Percentiles rank a stretch among this genome's conserved stretches.
phyloP scores from a whole-genome alignment of 2,329 filamentous ascomycete genomes.

The Tympanopsis confertula region DNA sequence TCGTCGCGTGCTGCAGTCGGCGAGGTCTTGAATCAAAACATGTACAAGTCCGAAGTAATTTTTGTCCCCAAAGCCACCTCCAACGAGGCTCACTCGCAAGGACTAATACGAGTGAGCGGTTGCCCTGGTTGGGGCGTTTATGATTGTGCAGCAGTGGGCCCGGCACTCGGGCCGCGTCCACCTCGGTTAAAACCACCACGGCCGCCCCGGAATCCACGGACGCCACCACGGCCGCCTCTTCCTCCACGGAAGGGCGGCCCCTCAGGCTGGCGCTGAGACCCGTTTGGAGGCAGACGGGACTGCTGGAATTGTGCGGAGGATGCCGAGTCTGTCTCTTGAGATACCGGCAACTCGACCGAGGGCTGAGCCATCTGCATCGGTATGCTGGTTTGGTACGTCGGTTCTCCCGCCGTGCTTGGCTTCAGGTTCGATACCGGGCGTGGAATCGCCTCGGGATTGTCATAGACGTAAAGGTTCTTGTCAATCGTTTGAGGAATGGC shows the following conservation, averaged over 20 bases:
- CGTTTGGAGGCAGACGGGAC: neutral
- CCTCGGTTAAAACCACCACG: neutral
- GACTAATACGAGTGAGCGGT: too few relatives aligned
- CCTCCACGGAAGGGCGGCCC: too few relatives aligned
- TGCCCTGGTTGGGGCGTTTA: too few relatives aligned
- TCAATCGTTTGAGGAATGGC: conserved; percentile 91
- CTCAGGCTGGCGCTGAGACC: neutral
- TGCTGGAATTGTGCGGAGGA: neutral
- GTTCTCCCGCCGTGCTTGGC: neutral
- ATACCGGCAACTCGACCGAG: neutral
- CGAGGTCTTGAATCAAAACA: too few relatives aligned
- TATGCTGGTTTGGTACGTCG: neutral
- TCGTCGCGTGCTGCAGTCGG: too few relatives aligned
- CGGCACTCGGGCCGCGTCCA: too few relatives aligned
- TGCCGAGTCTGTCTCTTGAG: too few relatives aligned
- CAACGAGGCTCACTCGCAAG: too few relatives aligned
- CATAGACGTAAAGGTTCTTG: conserved; percentile 96
- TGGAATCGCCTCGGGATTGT: conserved; percentile 88
- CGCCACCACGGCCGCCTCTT: neutral
- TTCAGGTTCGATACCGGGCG: conserved; percentile 50
- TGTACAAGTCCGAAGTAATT: too few relatives aligned
- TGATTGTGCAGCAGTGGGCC: too few relatives aligned
- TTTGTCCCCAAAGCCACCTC: too few relatives aligned
- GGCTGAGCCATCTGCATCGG: neutral
- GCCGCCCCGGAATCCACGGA: neutral